These are phyloP conservation scores for Chaetomium tenue DNA, from an alignment of 495 filamentous ascomycete genomes.

Conservation along the genomic window DNA sequence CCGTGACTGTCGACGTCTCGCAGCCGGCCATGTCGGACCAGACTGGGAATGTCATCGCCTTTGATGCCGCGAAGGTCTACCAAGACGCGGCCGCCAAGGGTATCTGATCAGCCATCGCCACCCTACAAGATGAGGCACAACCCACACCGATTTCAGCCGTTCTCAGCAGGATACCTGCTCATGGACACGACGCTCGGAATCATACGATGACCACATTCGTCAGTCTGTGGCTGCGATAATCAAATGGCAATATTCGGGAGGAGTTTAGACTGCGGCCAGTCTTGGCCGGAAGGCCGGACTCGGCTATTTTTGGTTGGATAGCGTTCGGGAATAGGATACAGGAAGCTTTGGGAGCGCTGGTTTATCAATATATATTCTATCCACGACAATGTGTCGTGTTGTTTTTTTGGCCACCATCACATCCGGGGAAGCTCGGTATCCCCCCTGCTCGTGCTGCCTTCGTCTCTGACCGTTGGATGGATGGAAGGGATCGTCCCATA, in stretches of 20 bases:
- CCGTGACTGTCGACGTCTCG: conserved; percentile 29
- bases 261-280: not conserved
- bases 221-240: not conserved
- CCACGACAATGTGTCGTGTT: not conserved
- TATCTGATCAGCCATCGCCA: conserved; percentile 12
- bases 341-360: not conserved
- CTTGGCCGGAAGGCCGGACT: not conserved
- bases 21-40: conserved; percentile 42
- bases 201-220: not conserved
- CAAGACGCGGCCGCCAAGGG: conserved; percentile 31
- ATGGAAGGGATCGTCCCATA: not conserved
- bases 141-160: not conserved
- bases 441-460: not conserved
- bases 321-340: not conserved
- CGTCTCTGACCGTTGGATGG: not conserved
- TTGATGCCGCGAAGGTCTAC: conserved; percentile 41
- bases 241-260: not conserved
- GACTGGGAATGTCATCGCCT: conserved; percentile 42
- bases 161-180: not conserved
- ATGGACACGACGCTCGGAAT: not conserved
- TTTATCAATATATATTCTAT: conserved; percentile 5
- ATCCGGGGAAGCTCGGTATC: not conserved
- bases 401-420: not conserved
- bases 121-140: not conserved
- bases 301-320: not conserved